Evolutionary conservation across 2,329 filamentous ascomycete species (phyloP).

Genomic region (Stagonosporopsis cucurbitacearum): DNA sequence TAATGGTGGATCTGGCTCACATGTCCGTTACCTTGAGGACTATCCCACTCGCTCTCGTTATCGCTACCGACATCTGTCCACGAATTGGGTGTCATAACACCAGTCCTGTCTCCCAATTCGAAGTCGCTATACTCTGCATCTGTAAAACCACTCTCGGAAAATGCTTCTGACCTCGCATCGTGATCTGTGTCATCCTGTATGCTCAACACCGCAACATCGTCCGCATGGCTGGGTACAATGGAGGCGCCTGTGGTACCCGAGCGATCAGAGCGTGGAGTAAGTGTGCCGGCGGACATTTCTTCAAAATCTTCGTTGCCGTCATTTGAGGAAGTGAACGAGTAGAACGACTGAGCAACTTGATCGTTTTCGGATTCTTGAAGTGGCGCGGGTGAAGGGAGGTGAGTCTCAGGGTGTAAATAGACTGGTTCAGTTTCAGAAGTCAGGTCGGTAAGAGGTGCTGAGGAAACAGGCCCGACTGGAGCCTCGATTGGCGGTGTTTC

Average conservation of each 20-base stretch:
- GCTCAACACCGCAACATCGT: conserved; percentile 45
- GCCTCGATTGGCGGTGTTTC: conserved; percentile 11
- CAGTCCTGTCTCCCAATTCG: conserved; percentile 28
- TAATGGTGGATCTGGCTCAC: conserved; percentile 41
- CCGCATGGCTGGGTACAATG: conserved; percentile 37
- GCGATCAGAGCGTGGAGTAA: conserved; percentile 49
- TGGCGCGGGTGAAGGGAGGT: conserved; percentile 14
- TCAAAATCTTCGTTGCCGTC: conserved; percentile 34
- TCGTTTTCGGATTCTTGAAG: conserved; percentile 28
- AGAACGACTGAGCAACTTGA: conserved; percentile 45
- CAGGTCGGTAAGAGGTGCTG: conserved; percentile 41
- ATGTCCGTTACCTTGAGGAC: conserved; percentile 30
- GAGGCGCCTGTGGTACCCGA: conserved; percentile 40
- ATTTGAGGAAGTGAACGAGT: conserved; percentile 42
- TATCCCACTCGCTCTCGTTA: conserved; percentile 48
- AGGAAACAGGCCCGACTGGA: not conserved
- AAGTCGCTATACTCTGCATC: conserved; percentile 47
- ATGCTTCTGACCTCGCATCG: conserved; percentile 43
- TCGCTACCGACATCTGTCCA: conserved; percentile 53
- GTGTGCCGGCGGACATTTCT: conserved; percentile 44
- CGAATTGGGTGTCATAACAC: conserved; percentile 46
- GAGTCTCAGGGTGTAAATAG: conserved; percentile 17
- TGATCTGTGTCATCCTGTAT: conserved; percentile 45
- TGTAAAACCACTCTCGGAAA: conserved; percentile 46
- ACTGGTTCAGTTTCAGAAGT: conserved; percentile 25